These are phyloP conservation scores for Flaveria robusta DNA, from an alignment of 129 eudicot genomes.

Conservation along the genomic window DNA sequence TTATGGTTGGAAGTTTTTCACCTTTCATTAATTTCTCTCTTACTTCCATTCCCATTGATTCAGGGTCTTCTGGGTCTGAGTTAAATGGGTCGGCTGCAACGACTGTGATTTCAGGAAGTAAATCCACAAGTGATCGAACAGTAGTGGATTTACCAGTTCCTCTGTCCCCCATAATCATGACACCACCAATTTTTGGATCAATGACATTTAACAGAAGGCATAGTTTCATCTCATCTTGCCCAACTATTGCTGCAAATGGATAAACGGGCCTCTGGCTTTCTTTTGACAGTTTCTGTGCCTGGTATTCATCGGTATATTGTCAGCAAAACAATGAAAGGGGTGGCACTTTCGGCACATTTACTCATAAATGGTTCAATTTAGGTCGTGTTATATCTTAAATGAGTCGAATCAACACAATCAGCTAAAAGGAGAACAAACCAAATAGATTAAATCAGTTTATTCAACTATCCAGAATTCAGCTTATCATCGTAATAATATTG, in stretches of 20 bases:
- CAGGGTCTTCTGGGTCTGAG: conserved; percentile 93
- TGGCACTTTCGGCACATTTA: background rate
- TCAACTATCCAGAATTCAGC: background rate
- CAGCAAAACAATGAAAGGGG: background rate
- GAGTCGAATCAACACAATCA: background rate
- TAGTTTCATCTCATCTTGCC: conserved; percentile 96
- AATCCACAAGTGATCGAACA: conserved; percentile 85
- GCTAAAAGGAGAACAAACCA: background rate
- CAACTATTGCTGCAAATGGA: conserved; percentile 98
- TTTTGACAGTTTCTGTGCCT: conserved; percentile 78
- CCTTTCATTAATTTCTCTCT: conserved; percentile 69
- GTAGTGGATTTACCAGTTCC: conserved; percentile 97
- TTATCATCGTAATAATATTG: background rate
- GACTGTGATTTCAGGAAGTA: conserved; percentile 85
- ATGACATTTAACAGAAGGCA: conserved; percentile 87
- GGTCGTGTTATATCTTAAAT: background rate
- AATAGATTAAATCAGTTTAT: background rate
- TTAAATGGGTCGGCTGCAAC: conserved; percentile 86
- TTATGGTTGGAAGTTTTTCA: conserved; percentile 56
- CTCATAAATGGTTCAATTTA: background rate
- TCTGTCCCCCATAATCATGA: conserved; percentile 97
- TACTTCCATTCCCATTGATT: conserved; percentile 87
- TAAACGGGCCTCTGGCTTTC: conserved; percentile 91
- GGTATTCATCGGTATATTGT: conserved; percentile 19
- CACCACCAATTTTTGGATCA: conserved; percentile 97